A percentile compares a stretch with the other conserved stretches of the same genome.
Evolutionary conservation across 306 rosid genomes (phyloP).

Genomic region (Lupinus albus): DNA sequence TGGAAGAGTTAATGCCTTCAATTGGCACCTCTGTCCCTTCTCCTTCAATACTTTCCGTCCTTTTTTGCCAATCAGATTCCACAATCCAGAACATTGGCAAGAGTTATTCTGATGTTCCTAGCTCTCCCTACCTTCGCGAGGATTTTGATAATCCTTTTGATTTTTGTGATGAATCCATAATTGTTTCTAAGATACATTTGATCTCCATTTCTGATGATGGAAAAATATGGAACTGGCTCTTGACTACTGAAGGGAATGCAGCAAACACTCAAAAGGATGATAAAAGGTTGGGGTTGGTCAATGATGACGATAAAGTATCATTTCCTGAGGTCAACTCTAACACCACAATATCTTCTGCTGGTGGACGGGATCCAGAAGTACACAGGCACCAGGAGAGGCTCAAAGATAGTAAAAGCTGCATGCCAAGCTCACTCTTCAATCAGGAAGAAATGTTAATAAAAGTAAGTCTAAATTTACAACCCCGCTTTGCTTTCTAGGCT

Average conservation of each 20-base stretch:
- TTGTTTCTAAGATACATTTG: constrained; percentile 71
- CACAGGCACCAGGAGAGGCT: constrained; percentile 49
- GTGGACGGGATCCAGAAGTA: constrained; percentile 47
- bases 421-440: constrained; percentile 47
- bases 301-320: constrained; percentile 44
- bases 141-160: constrained; percentile 93
- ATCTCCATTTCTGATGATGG: constrained; percentile 96
- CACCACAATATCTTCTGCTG: constrained; percentile 45
- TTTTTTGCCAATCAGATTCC: constrained; percentile 80
- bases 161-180: constrained; percentile 58
- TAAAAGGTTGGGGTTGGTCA: constrained; percentile 47
- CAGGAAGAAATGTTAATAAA: constrained; percentile 63
- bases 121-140: constrained; percentile 62
- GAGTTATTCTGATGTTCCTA: constrained; percentile 63
- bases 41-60: constrained; percentile 72
- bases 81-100: constrained; percentile 69
- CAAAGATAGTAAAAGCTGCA: constrained; percentile 43
- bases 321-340: constrained; percentile 47
- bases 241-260: constrained; percentile 71
- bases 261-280: constrained; percentile 58
- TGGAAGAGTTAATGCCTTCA: constrained; percentile 96
- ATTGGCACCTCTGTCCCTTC: constrained; percentile 89
- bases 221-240: constrained; percentile 92
- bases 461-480: constrained; percentile 49
- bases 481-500: constrained; percentile 38